phyloP scores from a whole-genome alignment of 106 monocot genomes.

The Dendrobium catenatum region DNA sequence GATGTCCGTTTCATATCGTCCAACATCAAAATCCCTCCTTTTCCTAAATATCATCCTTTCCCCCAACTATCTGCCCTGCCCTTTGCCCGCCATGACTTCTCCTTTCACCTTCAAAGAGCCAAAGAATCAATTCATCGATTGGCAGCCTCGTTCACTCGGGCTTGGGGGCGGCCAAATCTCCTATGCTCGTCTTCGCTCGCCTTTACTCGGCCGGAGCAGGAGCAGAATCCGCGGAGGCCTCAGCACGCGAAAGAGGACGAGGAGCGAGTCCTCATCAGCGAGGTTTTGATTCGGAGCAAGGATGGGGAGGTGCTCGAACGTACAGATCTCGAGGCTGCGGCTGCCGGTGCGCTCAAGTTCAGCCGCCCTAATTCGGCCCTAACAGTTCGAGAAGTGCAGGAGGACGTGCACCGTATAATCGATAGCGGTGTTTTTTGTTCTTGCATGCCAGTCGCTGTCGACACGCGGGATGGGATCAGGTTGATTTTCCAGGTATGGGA shows the following conservation, averaged over 20 bases:
- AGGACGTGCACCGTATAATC: slow-evolving; percentile 80
- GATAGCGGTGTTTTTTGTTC: slow-evolving; percentile 74
- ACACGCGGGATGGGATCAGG: slow-evolving; percentile 89
- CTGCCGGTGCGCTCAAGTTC: slow-evolving; percentile 48
- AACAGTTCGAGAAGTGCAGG: slow-evolving; percentile 87
- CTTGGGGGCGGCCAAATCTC: not conserved
- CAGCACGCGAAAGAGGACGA: slow-evolving; percentile 48
- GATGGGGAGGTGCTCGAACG: slow-evolving; percentile 87
- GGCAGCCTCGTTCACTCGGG: slow-evolving; percentile 1
- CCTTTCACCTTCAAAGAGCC: slow-evolving; percentile 34
- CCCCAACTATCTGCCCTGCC: slow-evolving; percentile 32
- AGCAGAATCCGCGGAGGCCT: slow-evolving; percentile 10
- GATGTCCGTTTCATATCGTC: slow-evolving; percentile 51
- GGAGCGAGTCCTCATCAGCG: slow-evolving; percentile 87
- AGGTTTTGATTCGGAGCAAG: slow-evolving; percentile 80
- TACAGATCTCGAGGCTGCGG: slow-evolving; percentile 67
- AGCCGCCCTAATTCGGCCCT: slow-evolving; percentile 82
- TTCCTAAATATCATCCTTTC: not conserved
- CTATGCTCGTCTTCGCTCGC: slow-evolving; percentile 23
- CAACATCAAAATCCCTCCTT: slow-evolving; percentile 39
- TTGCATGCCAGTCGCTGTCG: slow-evolving; percentile 89
- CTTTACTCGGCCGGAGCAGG: slow-evolving; percentile 8
- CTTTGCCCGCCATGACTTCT: slow-evolving; percentile 38
- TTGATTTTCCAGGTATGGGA: slow-evolving; percentile 74
- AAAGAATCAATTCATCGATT: slow-evolving; percentile 17